These are phyloP conservation scores for Aureobasidium mangrovei DNA, from an alignment of 2,329 filamentous ascomycete genomes.

Conservation along the genomic window DNA sequence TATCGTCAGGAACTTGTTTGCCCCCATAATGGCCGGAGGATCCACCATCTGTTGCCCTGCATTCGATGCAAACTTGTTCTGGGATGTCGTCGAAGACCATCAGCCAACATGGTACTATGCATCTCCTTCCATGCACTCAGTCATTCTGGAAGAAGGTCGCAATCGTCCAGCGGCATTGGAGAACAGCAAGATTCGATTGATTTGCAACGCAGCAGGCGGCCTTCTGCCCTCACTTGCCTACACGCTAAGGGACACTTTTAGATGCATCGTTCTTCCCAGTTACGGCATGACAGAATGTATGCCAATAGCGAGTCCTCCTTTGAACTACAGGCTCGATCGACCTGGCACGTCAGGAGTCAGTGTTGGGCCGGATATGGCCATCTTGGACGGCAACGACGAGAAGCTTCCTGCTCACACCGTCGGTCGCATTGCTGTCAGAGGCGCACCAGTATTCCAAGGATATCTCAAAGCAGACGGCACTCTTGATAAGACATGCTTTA, in stretches of 20 bases:
- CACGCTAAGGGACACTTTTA: slow-evolving; percentile 43
- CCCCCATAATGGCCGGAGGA: slow-evolving; percentile 46
- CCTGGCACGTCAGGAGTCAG: slow-evolving; percentile 46
- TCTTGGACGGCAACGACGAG: slow-evolving; percentile 37
- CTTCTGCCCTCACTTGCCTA: slow-evolving; percentile 44
- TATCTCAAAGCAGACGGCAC: slow-evolving; percentile 39
- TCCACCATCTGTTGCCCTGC: slow-evolving; percentile 46
- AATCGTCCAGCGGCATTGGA: slow-evolving; percentile 33
- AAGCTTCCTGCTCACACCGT: slow-evolving; percentile 28
- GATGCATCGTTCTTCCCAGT: slow-evolving; percentile 45
- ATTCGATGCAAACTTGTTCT: slow-evolving; percentile 49
- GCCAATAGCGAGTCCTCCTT: slow-evolving; percentile 48
- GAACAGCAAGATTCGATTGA: slow-evolving; percentile 41
- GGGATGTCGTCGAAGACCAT: slow-evolving; percentile 43
- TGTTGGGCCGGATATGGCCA: slow-evolving; percentile 44
- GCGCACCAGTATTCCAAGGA: slow-evolving; percentile 44
- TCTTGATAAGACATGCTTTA: slow-evolving; percentile 41
- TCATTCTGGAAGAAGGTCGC: slow-evolving; percentile 42
- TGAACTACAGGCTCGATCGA: slow-evolving; percentile 44
- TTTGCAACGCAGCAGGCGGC: slow-evolving; percentile 48
- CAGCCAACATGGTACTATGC: slow-evolving; percentile 51
- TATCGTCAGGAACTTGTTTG: slow-evolving; percentile 47
- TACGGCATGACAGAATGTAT: slow-evolving; percentile 55
- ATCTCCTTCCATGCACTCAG: slow-evolving; percentile 48
- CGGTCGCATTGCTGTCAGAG: slow-evolving; percentile 43